Base-by-base conservation (phyloP, 225 moss, liverwort and hornwort genomes). In the Thuidium tamariscinum region DNA sequence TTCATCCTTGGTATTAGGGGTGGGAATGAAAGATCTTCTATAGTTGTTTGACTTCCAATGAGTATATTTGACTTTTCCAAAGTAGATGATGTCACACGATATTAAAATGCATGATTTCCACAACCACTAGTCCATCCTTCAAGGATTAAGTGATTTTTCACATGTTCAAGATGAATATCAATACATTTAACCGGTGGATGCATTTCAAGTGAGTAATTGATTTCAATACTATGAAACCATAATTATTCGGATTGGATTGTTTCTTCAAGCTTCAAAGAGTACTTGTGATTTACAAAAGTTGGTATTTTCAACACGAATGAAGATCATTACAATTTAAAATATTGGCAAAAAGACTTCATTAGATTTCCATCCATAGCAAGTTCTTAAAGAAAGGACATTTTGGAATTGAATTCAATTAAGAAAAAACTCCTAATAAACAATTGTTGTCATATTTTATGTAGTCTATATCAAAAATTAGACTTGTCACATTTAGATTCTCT, bases 311-410 rank as follows among this genome's bases (percentile, higher is more conserved):
- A 42, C 25, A 9, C 27, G 9, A 42, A 14, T 26, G 5, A 70
- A 70, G 70, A 27, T 42, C 69, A 70, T 42, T 42, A 4, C 16
- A 41, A 69, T 41, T 26, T 69, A 41, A 8, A 25, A 41, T 69
- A 15, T 0, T 0, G 0, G 2, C 26, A 69, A 0, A 69, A 16
- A 42, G 15, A 14, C 14, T 69, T 27, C 9, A 2, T 5, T 42
- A 27, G 27, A 27, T 5, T 8, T 25, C 5, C 26, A 70, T 41
- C 8, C 8, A 41, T 2, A 41, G 3, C 8, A 69, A 69, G 21
- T 41, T 4, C 4, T 39, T 2, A 13, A 67, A 15, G 25, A 25
- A 14, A 4, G 2, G 9, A 70, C 27, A 27, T 9, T 71, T 2
- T 17, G 0, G 16, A 71, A 44, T 16, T 29, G 44, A 44, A 26